Conservation (phyloP, 345 rosid genomes). For the Barbarea vulgaris region DNA sequence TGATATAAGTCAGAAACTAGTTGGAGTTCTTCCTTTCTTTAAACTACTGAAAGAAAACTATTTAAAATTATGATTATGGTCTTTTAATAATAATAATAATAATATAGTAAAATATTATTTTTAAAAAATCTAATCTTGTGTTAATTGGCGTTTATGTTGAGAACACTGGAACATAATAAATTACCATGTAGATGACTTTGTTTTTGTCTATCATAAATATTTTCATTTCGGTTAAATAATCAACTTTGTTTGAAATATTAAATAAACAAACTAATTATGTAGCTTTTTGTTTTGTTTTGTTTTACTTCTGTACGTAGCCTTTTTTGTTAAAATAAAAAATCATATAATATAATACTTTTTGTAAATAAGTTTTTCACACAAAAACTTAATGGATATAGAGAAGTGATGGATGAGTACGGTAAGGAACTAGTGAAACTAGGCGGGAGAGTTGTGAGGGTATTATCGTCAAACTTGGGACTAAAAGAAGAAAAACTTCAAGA, state of each 20-base stretch:
- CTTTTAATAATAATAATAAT: not conserved
- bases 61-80: not conserved
- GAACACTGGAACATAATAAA: not conserved
- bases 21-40: not conserved
- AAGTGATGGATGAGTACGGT: slow-evolving; percentile 68
- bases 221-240: not conserved
- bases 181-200: not conserved
- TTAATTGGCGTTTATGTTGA: slow-evolving; percentile 1
- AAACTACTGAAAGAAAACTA: not conserved
- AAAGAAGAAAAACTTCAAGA: slow-evolving; percentile 56
- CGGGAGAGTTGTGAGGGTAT: slow-evolving; percentile 58
- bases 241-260: not conserved
- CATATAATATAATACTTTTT: too few species aligned
- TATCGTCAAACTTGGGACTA: slow-evolving; percentile 73
- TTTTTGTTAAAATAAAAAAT: too few species aligned
- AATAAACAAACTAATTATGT: not conserved
- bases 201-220: not conserved
- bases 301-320: too few species aligned
- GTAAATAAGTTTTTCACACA: too few species aligned
- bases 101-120: too few species aligned
- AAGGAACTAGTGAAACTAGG: slow-evolving; percentile 60
- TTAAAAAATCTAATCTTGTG: not conserved
- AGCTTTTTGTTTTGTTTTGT: too few species aligned
- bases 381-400: slow-evolving; percentile 44
- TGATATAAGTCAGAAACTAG: not conserved